Percentiles rank a stretch among this genome's conserved stretches.
Evolutionary conservation across 2,329 filamentous ascomycete species (phyloP).

Genomic region (Endoconidiophora polonica): DNA sequence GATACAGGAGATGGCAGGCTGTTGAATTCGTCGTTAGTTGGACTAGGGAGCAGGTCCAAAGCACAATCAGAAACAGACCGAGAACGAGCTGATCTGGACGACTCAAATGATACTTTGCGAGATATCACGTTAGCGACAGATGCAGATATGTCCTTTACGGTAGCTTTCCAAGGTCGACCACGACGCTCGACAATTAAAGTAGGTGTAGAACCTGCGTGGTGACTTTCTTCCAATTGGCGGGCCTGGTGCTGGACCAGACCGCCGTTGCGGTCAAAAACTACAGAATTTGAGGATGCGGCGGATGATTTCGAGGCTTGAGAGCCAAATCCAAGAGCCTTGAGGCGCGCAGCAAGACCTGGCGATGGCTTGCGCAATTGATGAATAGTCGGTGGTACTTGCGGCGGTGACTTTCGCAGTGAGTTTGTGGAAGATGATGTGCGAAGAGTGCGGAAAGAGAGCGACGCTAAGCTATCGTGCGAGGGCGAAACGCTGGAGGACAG

Average conservation of each 20-base stretch:
- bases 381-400: slow-evolving; percentile 14
- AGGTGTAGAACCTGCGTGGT: slow-evolving; percentile 38
- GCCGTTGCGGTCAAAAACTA: slow-evolving; percentile 36
- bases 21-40: slow-evolving; percentile 14
- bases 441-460: slow-evolving; percentile 15
- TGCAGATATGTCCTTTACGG: slow-evolving; percentile 28
- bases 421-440: slow-evolving; percentile 15
- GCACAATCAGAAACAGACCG: slow-evolving; percentile 8
- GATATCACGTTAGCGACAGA: slow-evolving; percentile 9
- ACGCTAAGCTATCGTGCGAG: background rate
- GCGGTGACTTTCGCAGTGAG: slow-evolving; percentile 17
- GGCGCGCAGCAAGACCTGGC: slow-evolving; percentile 45
- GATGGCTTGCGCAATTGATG: slow-evolving; percentile 38
- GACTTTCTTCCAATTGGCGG: slow-evolving; percentile 49
- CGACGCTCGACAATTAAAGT: slow-evolving; percentile 39
- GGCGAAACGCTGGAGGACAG: background rate
- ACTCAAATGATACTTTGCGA: slow-evolving; percentile 10
- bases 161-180: slow-evolving; percentile 57
- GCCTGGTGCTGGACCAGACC: slow-evolving; percentile 56
- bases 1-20: slow-evolving; percentile 6
- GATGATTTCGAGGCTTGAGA: slow-evolving; percentile 14
- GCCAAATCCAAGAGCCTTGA: slow-evolving; percentile 48
- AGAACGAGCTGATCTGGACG: slow-evolving; percentile 13
- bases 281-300: slow-evolving; percentile 13
- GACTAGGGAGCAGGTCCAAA: slow-evolving; percentile 17